phyloP scores from a whole-genome alignment of 176 grass and related monocot genomes.

The Carex myosuroides region DNA sequence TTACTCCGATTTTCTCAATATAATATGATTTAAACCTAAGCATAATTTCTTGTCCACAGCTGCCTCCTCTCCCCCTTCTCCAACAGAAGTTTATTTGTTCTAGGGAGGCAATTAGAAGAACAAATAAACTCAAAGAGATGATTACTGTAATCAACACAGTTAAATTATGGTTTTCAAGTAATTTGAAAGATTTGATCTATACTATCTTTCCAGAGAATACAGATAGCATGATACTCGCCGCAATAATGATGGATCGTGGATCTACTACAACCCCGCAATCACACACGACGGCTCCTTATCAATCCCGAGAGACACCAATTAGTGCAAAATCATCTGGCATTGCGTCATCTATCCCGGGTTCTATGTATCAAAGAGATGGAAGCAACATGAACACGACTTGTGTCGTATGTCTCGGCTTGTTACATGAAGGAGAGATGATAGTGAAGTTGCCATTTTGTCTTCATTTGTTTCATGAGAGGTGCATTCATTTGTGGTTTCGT shows the following conservation, averaged over 20 bases:
- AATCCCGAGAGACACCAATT: background rate
- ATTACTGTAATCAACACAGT: background rate
- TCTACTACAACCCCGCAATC: background rate
- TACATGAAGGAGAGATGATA: constrained; percentile 37
- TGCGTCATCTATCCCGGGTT: background rate
- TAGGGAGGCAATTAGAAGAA: background rate
- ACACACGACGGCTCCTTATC: background rate
- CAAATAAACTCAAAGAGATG: background rate
- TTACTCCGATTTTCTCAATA: background rate
- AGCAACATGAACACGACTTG: background rate
- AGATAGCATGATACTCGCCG: background rate
- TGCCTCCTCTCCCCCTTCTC: too few species aligned
- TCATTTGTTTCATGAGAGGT: constrained; percentile 36
- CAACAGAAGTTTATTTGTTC: background rate
- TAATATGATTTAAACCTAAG: background rate
- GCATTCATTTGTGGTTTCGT: constrained; percentile 37
- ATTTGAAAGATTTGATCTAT: background rate
- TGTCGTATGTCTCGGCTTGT: constrained; percentile 25
- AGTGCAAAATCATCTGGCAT: background rate
- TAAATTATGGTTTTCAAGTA: background rate
- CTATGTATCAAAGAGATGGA: background rate
- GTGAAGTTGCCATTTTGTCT: constrained; percentile 37
- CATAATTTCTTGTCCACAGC: background rate
- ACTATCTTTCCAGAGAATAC: background rate
- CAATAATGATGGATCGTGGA: background rate